Base-by-base conservation (phyloP, 305 asterid genomes). In the Andrographis paniculata region DNA sequence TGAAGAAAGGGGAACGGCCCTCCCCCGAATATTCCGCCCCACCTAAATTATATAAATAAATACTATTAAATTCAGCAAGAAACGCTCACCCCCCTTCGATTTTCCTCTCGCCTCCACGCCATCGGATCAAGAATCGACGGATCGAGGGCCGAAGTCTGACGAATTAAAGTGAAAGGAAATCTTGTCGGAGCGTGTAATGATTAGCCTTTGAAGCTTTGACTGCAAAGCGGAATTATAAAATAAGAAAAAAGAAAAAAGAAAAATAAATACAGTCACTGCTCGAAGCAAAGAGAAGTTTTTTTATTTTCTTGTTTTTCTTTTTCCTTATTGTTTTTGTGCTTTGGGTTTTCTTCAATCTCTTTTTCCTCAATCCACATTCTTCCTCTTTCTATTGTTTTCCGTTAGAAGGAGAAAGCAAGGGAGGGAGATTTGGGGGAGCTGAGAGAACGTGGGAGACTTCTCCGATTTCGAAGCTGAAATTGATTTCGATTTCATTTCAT, bases 11-110 rank as follows among this genome's bases (percentile, higher is more conserved):
- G 30, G 8, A 24, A 4, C 49, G 50, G 48, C 15, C 44, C 19
- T 47, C 68, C 69, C 82, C 84, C 92, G 88, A 62, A 71, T 80
- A 77, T 75, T 73, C 85, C 79, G 83, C 73, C 16, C 64, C 65
- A 52, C 73, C 62, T 62, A 62, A 67, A n/a, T n/a, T n/a, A n/a
- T n/a, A n/a, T 24, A 24, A 24, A 24, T 24, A 24, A 24, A 24
- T 3, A n/a, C n/a, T n/a, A n/a, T n/a, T 75, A 52, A 61, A 41
- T 63, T 30, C 47, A 31, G 38, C n/a, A 17, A 15, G 40, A 31
- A 20, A 15, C 0, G 17, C 7, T 52, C 30, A 45, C 14, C 56
- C 59, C 45, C 50, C 55, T 73, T 39, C 31, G 31, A 24, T 24
- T 4, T 19, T 14, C 1, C 0, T 8, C 9, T 14, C 0, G 10